Percentiles rank a stretch among this genome's conserved stretches.
These are phyloP conservation scores for Penicillium sp. DNA, from an alignment of 2,329 filamentous ascomycete species.

Conservation along the genomic window DNA sequence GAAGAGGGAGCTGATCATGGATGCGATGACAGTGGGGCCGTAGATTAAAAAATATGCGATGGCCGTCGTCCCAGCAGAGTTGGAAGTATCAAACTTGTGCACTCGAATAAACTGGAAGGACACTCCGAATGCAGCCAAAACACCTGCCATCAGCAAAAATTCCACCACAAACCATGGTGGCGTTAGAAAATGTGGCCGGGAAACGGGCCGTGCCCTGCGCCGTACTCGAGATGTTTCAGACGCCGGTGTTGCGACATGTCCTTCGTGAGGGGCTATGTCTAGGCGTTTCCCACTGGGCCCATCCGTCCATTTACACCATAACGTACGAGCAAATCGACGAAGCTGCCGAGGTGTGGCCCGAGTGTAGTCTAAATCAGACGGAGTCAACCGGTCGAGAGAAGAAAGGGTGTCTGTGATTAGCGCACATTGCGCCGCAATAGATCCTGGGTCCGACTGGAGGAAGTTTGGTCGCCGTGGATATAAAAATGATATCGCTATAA, in stretches of 20 bases:
- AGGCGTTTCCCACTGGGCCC: slow-evolving; percentile 3
- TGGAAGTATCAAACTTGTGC: slow-evolving; percentile 5
- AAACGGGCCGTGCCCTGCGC: slow-evolving; percentile 1
- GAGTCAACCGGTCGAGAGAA: slow-evolving; percentile 1
- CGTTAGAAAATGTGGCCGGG: slow-evolving; percentile 22
- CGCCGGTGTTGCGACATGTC: not conserved
- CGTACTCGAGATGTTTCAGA: not conserved
- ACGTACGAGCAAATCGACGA: slow-evolving; percentile 13
- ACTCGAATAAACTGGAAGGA: not conserved
- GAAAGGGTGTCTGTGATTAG: slow-evolving; percentile 12
- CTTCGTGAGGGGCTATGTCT: slow-evolving; percentile 3
- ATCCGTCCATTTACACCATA: slow-evolving; percentile 17
- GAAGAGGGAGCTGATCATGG: slow-evolving; percentile 18
- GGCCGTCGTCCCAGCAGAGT: slow-evolving; percentile 4
- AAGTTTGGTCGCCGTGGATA: slow-evolving; percentile 19
- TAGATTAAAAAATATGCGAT: slow-evolving; percentile 14
- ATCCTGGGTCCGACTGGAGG: slow-evolving; percentile 18
- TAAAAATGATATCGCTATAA: slow-evolving; percentile 1
- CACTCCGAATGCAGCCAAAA: slow-evolving; percentile 14
- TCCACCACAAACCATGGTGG: slow-evolving; percentile 18
- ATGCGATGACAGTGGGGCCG: slow-evolving; percentile 22
- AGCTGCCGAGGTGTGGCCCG: slow-evolving; percentile 18
- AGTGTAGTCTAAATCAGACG: slow-evolving; percentile 4
- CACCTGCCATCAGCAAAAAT: slow-evolving; percentile 14
- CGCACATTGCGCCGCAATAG: slow-evolving; percentile 21